Percentiles rank a stretch among this genome's conserved stretches.
Conservation (phyloP, 495 filamentous ascomycete species). For the Wilcoxina mikolae region DNA sequence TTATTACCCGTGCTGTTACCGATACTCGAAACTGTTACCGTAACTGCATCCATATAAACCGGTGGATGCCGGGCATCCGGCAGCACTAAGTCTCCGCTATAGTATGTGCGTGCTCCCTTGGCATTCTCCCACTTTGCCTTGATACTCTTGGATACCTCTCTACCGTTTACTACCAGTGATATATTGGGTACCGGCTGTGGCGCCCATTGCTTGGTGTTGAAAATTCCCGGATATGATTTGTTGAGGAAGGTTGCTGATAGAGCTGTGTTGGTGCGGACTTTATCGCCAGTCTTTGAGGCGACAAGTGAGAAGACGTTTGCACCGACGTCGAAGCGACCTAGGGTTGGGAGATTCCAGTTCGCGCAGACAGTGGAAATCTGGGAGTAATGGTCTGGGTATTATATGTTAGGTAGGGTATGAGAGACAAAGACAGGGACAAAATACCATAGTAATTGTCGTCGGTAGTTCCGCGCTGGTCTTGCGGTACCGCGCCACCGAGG, state of each 20-base stretch:
- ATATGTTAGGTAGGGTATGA: neutral
- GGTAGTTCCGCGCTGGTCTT: conserved; percentile 41
- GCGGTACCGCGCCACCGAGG: conserved; percentile 50
- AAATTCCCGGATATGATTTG: conserved; percentile 36
- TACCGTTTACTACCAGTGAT: conserved; percentile 26
- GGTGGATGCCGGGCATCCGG: conserved; percentile 12
- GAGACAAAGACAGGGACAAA: neutral
- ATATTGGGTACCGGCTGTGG: conserved; percentile 31
- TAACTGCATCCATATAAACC: neutral
- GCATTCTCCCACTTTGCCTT: conserved; percentile 30
- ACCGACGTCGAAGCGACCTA: conserved; percentile 46
- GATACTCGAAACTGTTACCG: too few species aligned
- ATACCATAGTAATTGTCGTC: conserved; percentile 50
- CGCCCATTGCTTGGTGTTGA: conserved; percentile 30
- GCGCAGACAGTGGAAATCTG: conserved; percentile 47
- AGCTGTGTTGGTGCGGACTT: conserved; percentile 5
- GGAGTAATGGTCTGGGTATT: conserved; percentile 48
- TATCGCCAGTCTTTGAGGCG: conserved; percentile 37
- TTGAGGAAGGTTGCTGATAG: conserved; percentile 35
- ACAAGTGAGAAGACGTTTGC: conserved; percentile 45
- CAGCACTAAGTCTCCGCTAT: conserved; percentile 32
- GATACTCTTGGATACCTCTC: conserved; percentile 32
- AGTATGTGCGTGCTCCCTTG: conserved; percentile 27
- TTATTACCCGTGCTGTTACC: too few species aligned
- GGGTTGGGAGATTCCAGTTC: conserved; percentile 47